Conservation (phyloP, 352 stramenopile genomes). For the Phytopythium aichiense region DNA sequence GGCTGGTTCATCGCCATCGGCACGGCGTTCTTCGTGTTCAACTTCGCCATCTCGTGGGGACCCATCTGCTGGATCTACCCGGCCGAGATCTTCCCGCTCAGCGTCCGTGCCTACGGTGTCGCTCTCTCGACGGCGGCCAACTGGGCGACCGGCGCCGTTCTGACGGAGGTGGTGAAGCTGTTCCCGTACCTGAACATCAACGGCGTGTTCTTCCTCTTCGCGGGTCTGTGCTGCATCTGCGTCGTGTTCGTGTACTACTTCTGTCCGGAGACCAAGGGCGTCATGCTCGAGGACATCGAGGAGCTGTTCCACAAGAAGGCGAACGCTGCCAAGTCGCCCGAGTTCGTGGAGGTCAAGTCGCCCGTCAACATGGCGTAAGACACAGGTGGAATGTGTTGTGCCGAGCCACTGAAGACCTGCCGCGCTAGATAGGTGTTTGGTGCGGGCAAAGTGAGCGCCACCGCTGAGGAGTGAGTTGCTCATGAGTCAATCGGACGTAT, state of each 20-base stretch:
- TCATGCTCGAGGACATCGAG: slow-evolving; percentile 45
- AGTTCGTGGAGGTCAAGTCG: slow-evolving; percentile 27
- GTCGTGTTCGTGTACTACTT: slow-evolving; percentile 38
- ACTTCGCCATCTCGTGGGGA: slow-evolving; percentile 33
- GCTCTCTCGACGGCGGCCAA: slow-evolving; percentile 23
- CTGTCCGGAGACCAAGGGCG: slow-evolving; percentile 36
- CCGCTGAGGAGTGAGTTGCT: no score
- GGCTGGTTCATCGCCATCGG: slow-evolving; percentile 26
- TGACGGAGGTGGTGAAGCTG: slow-evolving; percentile 16
- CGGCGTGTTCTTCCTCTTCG: slow-evolving; percentile 30
- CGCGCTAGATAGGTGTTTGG: no score
- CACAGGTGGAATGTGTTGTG: not conserved
- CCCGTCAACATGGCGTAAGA: slow-evolving; percentile 13
- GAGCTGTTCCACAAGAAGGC: slow-evolving; percentile 29
- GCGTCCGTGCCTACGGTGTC: slow-evolving; percentile 15
- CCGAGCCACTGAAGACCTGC: no score
- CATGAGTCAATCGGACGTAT: no score
- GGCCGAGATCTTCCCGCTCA: slow-evolving; percentile 11
- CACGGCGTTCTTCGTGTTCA: slow-evolving; percentile 39
- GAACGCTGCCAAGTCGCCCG: slow-evolving; percentile 12
- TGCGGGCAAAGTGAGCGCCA: no score
- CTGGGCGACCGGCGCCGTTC: slow-evolving; percentile 20
- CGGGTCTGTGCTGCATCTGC: slow-evolving; percentile 35
- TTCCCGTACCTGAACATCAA: slow-evolving; percentile 26
- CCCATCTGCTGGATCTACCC: slow-evolving; percentile 13